Evolutionary conservation across 2,329 filamentous ascomycete genomes (phyloP), one percentile per base, ranked within the genome.

Genomic region (Neonectria magnoliae): DNA sequence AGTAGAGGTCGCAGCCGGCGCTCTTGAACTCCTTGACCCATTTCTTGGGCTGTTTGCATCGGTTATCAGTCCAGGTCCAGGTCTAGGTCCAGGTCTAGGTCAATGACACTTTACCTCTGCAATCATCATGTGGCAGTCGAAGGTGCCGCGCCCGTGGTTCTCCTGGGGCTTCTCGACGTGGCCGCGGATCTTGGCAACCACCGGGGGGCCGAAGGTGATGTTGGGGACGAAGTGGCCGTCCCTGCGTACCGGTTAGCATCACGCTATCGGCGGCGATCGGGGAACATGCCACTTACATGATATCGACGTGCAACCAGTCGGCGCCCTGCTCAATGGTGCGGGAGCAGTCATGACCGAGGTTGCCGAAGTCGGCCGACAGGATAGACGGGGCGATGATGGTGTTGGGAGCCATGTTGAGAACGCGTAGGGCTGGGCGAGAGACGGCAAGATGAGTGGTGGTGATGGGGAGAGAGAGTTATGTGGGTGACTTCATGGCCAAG

Each of bases 71-170:
- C 9, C 29, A 29, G 8, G 29, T 29, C 27, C 27, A 29, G 27
- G 27, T 29, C 8, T 9, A 27, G 27, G 14, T 18, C 11, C 44
- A 10, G 9, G 22, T 22, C 16, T 8, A 7, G 11, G 14, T 7
- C 27, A 33, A 58, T 31, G 42, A 50, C 11, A 57, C 16, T 81
- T 72, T 85, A 95, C 93, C 91, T 99, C 95, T 75, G 93, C 90
- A 77, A 99, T 97, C 96, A 99, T 99, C 96, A 99, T 98, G 82
- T 99, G 96, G 86, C 96, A 99, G 81, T 99, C 96, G 79, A 99
- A 99, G 14, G 95, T 98, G 67, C 96, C 96, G 73, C 90, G 92
- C 57, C 92, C 94, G 71, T 91, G 84, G 36, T 86, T 86, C 56
- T 86, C 83, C 44, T 85, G 84, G 3, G 94, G 94, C 71, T 87